phyloP scores from a whole-genome alignment of 768 basidiomycete genomes.

The Mycena metata region DNA sequence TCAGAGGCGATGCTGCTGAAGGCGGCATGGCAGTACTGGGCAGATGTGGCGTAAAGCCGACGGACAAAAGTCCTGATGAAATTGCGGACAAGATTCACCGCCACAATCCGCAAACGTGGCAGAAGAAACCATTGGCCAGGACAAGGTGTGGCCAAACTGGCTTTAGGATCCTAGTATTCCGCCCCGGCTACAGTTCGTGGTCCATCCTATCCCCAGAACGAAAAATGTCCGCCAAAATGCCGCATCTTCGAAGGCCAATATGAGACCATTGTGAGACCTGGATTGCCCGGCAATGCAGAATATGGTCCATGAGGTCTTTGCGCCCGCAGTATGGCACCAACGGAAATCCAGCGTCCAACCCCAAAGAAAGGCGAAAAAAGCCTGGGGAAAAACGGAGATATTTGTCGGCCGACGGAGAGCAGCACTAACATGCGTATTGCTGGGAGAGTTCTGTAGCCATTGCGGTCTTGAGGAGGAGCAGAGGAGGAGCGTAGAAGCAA shows the following conservation, averaged over 20 bases:
- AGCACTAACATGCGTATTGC: conserved; percentile 85
- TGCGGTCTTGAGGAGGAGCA: conserved; percentile 51
- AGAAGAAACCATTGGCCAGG: background rate
- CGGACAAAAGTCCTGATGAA: background rate
- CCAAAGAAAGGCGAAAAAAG: conserved; percentile 15
- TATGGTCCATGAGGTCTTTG: background rate
- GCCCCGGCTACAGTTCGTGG: background rate
- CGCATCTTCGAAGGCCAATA: conserved; percentile 3
- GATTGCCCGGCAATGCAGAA: background rate
- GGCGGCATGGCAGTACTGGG: too few species aligned
- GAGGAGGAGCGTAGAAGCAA: conserved; percentile 72
- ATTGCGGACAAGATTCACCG: background rate
- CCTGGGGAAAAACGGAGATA: conserved; percentile 23
- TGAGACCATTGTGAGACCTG: conserved; percentile 15
- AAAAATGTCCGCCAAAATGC: background rate
- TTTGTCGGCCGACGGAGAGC: conserved; percentile 36
- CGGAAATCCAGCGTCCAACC: background rate
- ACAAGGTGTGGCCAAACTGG: background rate
- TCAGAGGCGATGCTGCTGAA: conserved; percentile 22
- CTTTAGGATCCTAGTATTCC: background rate
- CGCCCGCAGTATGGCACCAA: background rate
- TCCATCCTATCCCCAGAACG: background rate
- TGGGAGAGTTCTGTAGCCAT: conserved; percentile 85
- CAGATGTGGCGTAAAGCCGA: too few species aligned
- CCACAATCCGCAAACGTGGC: conserved; percentile 1